Evolutionary conservation across 768 basidiomycete species (phyloP).

Genomic region (Mycena albidolilacea): DNA sequence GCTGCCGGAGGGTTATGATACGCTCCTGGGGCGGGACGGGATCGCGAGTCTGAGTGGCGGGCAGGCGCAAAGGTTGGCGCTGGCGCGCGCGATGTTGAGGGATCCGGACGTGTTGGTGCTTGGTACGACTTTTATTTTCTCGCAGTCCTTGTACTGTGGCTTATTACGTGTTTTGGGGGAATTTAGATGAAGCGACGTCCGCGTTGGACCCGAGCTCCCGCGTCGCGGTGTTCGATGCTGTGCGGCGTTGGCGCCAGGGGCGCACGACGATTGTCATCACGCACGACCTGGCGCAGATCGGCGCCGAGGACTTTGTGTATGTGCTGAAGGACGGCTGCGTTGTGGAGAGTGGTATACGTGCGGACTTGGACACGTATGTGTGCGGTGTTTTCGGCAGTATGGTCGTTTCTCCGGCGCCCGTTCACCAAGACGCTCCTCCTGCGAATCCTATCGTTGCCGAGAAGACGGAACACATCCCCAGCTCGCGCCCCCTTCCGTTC

Average conservation of each 20-base stretch:
- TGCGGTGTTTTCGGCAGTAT: conserved; percentile 32
- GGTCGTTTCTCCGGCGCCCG: conserved; percentile 6
- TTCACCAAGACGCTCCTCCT: neutral
- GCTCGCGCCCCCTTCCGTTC: conserved; percentile 28
- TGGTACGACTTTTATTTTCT: conserved; percentile 66
- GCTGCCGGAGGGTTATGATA: conserved; percentile 92
- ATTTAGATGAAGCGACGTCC: conserved; percentile 83
- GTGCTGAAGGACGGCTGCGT: conserved; percentile 87
- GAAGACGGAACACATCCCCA: neutral
- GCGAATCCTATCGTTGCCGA: neutral
- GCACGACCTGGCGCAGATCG: conserved; percentile 92
- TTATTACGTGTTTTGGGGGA: conserved; percentile 45
- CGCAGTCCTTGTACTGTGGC: conserved; percentile 58
- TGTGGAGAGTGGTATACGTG: conserved; percentile 90
- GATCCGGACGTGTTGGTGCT: conserved; percentile 93
- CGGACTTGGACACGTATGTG: conserved; percentile 72
- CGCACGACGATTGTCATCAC: conserved; percentile 96
- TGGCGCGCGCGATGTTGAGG: conserved; percentile 88
- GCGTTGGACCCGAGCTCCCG: conserved; percentile 91
- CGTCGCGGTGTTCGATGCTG: conserved; percentile 84
- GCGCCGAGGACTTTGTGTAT: conserved; percentile 87
- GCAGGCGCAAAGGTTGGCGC: conserved; percentile 91
- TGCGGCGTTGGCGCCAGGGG: conserved; percentile 77
- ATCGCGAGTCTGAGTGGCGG: conserved; percentile 85
- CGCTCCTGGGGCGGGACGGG: conserved; percentile 81